Percentiles rank a stretch among this genome's conserved stretches.
Conservation (phyloP, 169 alveolate genomes). For the Plasmodium falciparum region DNA sequence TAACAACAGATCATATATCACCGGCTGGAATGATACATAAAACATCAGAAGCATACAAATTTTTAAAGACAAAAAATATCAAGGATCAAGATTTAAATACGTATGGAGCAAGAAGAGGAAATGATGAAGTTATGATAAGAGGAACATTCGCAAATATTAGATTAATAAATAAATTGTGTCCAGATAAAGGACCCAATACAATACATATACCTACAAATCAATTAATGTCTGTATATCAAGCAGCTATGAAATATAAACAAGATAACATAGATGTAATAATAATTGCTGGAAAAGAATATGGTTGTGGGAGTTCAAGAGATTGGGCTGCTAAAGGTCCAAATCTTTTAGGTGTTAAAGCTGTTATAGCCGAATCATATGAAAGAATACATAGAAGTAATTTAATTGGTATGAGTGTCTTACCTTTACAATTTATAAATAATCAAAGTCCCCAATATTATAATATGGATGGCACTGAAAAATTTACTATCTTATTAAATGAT, state of each 20-base stretch:
- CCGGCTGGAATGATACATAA: constrained; percentile 98
- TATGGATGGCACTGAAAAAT: constrained; percentile 88
- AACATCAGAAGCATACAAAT: constrained; percentile 95
- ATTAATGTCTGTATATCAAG: constrained; percentile 93
- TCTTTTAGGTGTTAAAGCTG: constrained; percentile 95
- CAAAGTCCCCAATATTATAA: constrained; percentile 92
- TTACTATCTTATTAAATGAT: constrained; percentile 54
- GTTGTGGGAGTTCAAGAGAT: constrained; percentile 97
- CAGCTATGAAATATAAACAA: constrained; percentile 88
- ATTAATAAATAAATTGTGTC: constrained; percentile 92
- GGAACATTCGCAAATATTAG: constrained; percentile 98
- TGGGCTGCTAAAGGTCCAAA: constrained; percentile 99
- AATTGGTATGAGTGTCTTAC: constrained; percentile 97
- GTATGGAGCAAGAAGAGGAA: constrained; percentile 98
- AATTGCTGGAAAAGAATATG: constrained; percentile 96
- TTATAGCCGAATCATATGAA: constrained; percentile 96
- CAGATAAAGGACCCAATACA: constrained; percentile 95
- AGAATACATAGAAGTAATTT: constrained; percentile 97
- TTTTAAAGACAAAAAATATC: constrained; percentile 90
- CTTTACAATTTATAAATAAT: constrained; percentile 93
- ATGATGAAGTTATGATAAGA: constrained; percentile 96
- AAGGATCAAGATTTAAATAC: constrained; percentile 94
- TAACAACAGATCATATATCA: constrained; percentile 98
- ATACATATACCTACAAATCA: constrained; percentile 93
- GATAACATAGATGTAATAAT: constrained; percentile 81